Percentiles rank a stretch among this genome's conserved stretches.
These are phyloP conservation scores for Lanmaoa rubissima DNA, from an alignment of 768 basidiomycete genomes.

Conservation along the genomic window DNA sequence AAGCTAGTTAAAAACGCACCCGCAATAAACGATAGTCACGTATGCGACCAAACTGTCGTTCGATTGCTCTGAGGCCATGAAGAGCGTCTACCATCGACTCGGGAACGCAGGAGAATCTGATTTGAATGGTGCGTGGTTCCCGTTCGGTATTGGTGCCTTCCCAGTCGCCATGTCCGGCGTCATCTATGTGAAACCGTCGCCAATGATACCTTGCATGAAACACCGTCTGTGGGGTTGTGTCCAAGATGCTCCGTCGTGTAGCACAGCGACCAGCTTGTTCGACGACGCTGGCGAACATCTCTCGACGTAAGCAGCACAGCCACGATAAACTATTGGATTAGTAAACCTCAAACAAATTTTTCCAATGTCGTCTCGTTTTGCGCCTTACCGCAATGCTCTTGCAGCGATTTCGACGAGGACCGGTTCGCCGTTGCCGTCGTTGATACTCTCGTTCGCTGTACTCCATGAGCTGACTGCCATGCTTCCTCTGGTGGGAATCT, in stretches of 20 bases:
- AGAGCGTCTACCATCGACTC: conserved; percentile 49
- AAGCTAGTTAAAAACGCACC: conserved; percentile 30
- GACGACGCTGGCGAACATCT: conserved; percentile 18
- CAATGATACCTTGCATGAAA: conserved; percentile 1
- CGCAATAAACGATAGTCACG: conserved; percentile 41
- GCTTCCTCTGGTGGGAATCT: conserved; percentile 69
- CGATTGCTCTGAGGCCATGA: conserved; percentile 52
- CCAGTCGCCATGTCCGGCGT: conserved; percentile 21
- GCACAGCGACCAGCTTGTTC: conserved; percentile 8
- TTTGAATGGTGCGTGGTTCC: conserved; percentile 32
- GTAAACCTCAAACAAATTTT: conserved; percentile 10
- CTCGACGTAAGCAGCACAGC: conserved; percentile 9
- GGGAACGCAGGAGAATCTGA: conserved; percentile 42
- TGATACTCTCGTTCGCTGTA: conserved; percentile 74
- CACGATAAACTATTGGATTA: conserved; percentile 16
- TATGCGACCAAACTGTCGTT: conserved; percentile 52
- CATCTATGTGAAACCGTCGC: conserved; percentile 24
- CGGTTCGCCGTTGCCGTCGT: conserved; percentile 72
- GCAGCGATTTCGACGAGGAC: conserved; percentile 63
- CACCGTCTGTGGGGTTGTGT: not conserved
- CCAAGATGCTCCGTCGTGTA: not conserved
- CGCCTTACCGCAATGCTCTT: conserved; percentile 54
- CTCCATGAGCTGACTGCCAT: conserved; percentile 86
- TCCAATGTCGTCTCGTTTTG: conserved; percentile 35
- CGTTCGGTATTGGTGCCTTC: not conserved